Conservation (phyloP, 192 early-diverging fungal genomes). For the Piromyces sp. region DNA sequence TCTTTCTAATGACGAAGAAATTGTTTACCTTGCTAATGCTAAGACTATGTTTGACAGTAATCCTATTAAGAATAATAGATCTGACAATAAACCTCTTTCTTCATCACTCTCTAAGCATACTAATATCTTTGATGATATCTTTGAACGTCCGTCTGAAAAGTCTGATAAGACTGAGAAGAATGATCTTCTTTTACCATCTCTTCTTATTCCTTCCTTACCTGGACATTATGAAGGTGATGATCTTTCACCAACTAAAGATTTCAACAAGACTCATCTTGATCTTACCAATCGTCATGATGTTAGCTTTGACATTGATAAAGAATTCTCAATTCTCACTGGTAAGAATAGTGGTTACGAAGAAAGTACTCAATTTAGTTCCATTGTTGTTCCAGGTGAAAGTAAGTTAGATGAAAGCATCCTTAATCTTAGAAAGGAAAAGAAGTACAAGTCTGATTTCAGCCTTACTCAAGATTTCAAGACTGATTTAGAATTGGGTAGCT, state of each 20-base stretch:
- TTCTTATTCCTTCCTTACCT: neutral
- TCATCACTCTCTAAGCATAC: neutral
- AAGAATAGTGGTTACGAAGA: neutral
- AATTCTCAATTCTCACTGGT: neutral
- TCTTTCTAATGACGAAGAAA: neutral
- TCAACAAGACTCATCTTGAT: neutral
- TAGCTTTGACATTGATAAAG: neutral
- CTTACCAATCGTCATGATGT: neutral
- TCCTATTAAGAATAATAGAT: neutral
- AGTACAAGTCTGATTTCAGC: neutral
- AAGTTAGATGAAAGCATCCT: neutral
- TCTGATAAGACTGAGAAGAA: neutral
- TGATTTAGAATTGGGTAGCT: neutral
- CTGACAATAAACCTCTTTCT: neutral
- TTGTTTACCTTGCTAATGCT: neutral
- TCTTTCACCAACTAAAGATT: neutral
- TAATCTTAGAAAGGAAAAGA: neutral
- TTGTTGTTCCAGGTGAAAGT: neutral
- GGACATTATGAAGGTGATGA: neutral
- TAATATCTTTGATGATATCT: neutral
- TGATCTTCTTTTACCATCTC: neutral
- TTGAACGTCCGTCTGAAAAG: neutral
- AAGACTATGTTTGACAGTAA: neutral
- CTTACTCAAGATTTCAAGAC: neutral
- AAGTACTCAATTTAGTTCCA: neutral